Base-by-base conservation (phyloP, 257 asterid genomes). In the Solanum acaule region DNA sequence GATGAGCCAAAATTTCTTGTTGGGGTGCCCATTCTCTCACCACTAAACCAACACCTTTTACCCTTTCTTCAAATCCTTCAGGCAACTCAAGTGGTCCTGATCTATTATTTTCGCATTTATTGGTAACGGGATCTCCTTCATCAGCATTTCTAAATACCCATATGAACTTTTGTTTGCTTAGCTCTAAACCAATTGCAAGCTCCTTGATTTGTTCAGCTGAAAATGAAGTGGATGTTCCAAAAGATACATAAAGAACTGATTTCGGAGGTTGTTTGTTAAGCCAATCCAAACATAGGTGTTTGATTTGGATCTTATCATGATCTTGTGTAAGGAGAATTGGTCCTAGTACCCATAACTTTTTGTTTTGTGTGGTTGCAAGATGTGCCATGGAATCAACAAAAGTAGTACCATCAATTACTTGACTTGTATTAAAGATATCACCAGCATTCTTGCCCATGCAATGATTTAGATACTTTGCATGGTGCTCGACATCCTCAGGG, bases 331-430 rank as follows among this genome's bases (percentile, higher is more conserved):
- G 93, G 75, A 91, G 88, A 38, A 94, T 91, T 9, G 95, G 97
- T 6, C 95, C 95, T 6, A 94, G 9, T 15, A 92, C 93, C 93
- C 94, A 94, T 8, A 89, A 13, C 40, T 72, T 92, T 56, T 89
- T 83, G 1, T 31, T 84, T 11, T 85, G 85, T 5, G 31, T 71
- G 42, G 14, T 31, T 16, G 42, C 38, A 8, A 70, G 23, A 70
- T 70, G 22, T 70, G 37, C 22, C 37, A 70, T 70, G 5, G 76
- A 29, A 18, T 70, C 76, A 70, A 70, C 33, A 70, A 70, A 13
- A 29, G 76, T 11, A 70, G 11, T 27, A 70, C 77, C 77, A 29
- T 70, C 38, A 31, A 71, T 71, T 31, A 71, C 40, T 71, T 71
- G 40, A 37, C 40, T 31, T 71, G 78, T 31, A 44, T 94, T 94